A percentile compares a stretch with the other conserved stretches of the same genome.
phyloP scores from a whole-genome alignment of 768 basidiomycete species.

The Mycena polygramma region DNA sequence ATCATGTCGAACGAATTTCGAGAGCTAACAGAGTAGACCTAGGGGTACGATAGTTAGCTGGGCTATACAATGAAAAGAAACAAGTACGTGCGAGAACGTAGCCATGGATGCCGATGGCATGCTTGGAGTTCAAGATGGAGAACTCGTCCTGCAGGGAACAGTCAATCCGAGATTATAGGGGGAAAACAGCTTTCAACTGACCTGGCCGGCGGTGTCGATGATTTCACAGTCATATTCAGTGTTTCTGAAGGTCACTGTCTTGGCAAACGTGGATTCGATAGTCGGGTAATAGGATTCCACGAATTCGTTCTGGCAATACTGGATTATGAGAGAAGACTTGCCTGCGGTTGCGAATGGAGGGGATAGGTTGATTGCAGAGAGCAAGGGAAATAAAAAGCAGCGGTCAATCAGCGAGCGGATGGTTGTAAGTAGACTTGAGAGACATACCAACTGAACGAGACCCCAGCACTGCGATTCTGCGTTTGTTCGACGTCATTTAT shows the following conservation, averaged over 20 bases:
- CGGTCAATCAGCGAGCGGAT: slow-evolving; percentile 37
- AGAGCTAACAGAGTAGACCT: slow-evolving; percentile 90
- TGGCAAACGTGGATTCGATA: slow-evolving; percentile 93
- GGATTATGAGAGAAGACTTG: slow-evolving; percentile 93
- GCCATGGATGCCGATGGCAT: slow-evolving; percentile 97
- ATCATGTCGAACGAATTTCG: slow-evolving; percentile 96
- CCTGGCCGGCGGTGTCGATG: slow-evolving; percentile 98
- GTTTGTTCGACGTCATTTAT: slow-evolving; percentile 34
- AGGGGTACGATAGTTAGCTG: neutral
- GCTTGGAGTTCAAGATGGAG: slow-evolving; percentile 93
- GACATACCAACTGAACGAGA: slow-evolving; percentile 89
- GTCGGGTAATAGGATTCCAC: slow-evolving; percentile 97
- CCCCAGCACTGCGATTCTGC: slow-evolving; percentile 91
- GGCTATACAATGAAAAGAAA: neutral
- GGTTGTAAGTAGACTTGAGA: slow-evolving; percentile 26
- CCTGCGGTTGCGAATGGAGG: slow-evolving; percentile 60
- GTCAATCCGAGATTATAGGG: slow-evolving; percentile 1
- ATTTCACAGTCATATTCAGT: slow-evolving; percentile 97
- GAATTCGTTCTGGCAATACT: slow-evolving; percentile 95
- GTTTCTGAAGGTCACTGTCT: slow-evolving; percentile 90
- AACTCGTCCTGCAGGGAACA: slow-evolving; percentile 84
- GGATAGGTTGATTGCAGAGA: neutral
- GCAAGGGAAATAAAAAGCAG: slow-evolving; percentile 5
- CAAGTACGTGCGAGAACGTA: slow-evolving; percentile 76
- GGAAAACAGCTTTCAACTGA: slow-evolving; percentile 49